These are phyloP conservation scores for Colletotrichum tabaci DNA, from an alignment of 2,329 filamentous ascomycete genomes.

Conservation along the genomic window DNA sequence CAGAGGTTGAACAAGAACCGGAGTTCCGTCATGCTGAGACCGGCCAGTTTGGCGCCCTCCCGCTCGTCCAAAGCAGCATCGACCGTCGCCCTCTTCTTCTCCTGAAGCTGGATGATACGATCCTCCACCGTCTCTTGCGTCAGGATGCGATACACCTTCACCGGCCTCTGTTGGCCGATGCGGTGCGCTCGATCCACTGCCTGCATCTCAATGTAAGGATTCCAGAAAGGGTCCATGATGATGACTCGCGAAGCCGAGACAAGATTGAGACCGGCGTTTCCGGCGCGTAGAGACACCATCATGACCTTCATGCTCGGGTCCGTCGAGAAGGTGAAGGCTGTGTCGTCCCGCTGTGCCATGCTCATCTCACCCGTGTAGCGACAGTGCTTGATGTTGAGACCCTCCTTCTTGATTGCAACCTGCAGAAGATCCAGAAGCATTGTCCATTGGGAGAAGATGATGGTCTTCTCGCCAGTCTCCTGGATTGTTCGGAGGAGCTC, in stretches of 20 bases:
- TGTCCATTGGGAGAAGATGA: slow-evolving; percentile 88
- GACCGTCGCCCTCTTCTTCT: slow-evolving; percentile 83
- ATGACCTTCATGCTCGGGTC: slow-evolving; percentile 75
- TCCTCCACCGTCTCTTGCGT: slow-evolving; percentile 88
- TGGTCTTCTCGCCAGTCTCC: slow-evolving; percentile 77
- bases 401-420: slow-evolving; percentile 73
- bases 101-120: slow-evolving; percentile 84
- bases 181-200: slow-evolving; percentile 92
- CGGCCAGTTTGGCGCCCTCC: slow-evolving; percentile 75
- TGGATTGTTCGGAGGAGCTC: slow-evolving; percentile 71
- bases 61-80: slow-evolving; percentile 85
- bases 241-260: slow-evolving; percentile 88
- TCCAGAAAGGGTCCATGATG: slow-evolving; percentile 95
- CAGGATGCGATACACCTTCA: slow-evolving; percentile 85
- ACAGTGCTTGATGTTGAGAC: slow-evolving; percentile 68
- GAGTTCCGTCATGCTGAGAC: slow-evolving; percentile 77
- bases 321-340: slow-evolving; percentile 76
- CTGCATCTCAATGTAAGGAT: slow-evolving; percentile 93
- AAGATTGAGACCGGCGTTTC: slow-evolving; percentile 89
- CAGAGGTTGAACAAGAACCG: slow-evolving; percentile 73
- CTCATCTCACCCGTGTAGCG: slow-evolving; percentile 86
- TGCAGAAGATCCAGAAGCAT: slow-evolving; percentile 84
- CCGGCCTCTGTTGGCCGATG: slow-evolving; percentile 82
- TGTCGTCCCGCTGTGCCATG: slow-evolving; percentile 74
- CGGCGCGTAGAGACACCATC: slow-evolving; percentile 84